Evolutionary conservation across 164 flowering plant genomes (phyloP).

Genomic region (Vitis vinifera): DNA sequence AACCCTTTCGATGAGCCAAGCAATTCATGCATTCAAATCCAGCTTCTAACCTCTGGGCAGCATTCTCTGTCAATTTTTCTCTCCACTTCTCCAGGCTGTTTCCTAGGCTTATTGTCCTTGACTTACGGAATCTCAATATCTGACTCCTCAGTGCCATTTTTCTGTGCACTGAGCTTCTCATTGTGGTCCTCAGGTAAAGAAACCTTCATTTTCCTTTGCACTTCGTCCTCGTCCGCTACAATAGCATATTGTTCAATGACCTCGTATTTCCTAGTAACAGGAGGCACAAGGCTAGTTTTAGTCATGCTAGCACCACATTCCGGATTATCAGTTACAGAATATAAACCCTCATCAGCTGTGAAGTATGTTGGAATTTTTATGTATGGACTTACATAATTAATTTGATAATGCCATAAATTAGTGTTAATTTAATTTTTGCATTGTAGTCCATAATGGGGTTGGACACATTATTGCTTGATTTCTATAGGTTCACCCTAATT

Average conservation of each 20-base stretch:
- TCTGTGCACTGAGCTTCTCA: slow-evolving; percentile 83
- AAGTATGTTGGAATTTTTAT: no score
- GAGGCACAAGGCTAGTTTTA: slow-evolving; percentile 95
- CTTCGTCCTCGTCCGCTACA: slow-evolving; percentile 89
- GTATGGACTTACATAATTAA: no score
- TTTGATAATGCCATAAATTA: no score
- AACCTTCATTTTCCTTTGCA: slow-evolving; percentile 87
- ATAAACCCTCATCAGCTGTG: slow-evolving; percentile 51
- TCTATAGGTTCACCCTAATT: no score
- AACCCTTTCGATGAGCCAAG: no score
- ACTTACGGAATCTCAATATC: slow-evolving; percentile 98
- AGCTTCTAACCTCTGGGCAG: no score
- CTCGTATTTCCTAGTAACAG: slow-evolving; percentile 96
- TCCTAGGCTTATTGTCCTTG: slow-evolving; percentile 90
- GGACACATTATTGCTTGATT: no score
- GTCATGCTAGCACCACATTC: slow-evolving; percentile 99
- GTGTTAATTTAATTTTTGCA: no score
- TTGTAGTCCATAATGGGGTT: no score
- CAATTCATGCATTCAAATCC: no score
- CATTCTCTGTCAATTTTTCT: no score
- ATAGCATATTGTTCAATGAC: slow-evolving; percentile 88
- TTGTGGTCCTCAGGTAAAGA: slow-evolving; percentile 92
- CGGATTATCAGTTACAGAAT: slow-evolving; percentile 68
- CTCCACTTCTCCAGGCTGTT: slow-evolving; percentile 56
- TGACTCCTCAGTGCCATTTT: slow-evolving; percentile 78